Conservation (phyloP, 306 rosid genomes). For the Vigna angularis region DNA sequence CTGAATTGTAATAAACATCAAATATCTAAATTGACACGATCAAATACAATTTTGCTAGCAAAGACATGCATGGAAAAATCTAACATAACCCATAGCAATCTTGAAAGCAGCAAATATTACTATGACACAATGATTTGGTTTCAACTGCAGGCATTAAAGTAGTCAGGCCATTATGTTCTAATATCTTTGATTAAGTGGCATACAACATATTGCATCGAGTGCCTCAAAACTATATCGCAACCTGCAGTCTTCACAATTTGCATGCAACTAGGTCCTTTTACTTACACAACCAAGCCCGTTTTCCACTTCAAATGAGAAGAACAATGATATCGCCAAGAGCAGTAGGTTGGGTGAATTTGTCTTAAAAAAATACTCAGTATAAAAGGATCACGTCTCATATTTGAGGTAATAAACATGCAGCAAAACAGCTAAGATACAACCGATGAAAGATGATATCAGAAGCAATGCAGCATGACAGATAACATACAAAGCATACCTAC, state of each 20-base stretch:
- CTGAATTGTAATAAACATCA: constrained; percentile 20
- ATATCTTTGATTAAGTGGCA: not conserved
- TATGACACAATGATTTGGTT: constrained; percentile 93
- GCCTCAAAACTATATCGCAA: not conserved
- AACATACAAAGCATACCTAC: too few species aligned
- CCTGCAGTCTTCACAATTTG: not conserved
- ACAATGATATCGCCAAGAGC: not conserved
- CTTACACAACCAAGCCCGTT: not conserved
- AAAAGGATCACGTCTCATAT: too few species aligned
- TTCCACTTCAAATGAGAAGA: not conserved
- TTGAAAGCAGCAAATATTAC: constrained; percentile 75
- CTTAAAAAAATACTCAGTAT: too few species aligned
- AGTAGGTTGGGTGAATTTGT: too few species aligned
- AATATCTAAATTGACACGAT: not conserved
- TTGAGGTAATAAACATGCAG: too few species aligned
- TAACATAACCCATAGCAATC: constrained; percentile 91
- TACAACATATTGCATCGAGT: not conserved
- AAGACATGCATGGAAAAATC: constrained; percentile 82
- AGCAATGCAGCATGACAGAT: too few species aligned
- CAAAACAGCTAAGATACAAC: too few species aligned
- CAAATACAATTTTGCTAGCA: constrained; percentile 70
- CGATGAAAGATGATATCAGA: too few species aligned
- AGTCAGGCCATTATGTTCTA: constrained; percentile 6
- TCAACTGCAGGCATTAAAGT: constrained; percentile 67
- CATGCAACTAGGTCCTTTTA: not conserved